Conservation (phyloP, 2,329 filamentous ascomycete species). For the Colletotrichum chlorophyti region DNA sequence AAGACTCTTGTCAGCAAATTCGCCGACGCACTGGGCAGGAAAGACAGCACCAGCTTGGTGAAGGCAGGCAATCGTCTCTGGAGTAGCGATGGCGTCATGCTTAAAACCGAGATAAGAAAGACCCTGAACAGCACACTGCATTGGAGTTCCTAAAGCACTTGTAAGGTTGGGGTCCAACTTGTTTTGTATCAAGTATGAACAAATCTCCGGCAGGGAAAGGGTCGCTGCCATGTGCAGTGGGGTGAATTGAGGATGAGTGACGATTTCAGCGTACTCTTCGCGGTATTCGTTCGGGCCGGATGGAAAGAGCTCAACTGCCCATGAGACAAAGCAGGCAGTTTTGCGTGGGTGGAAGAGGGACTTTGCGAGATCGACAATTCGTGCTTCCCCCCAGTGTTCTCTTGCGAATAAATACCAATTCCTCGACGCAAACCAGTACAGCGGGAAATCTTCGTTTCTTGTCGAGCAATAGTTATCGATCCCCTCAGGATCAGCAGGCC, state of each 20-base stretch:
- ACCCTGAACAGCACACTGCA: not conserved
- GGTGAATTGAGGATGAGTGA: too few relatives aligned
- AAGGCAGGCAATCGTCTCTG: too few relatives aligned
- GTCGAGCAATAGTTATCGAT: accelerated
- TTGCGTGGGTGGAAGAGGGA: not conserved
- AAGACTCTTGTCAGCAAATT: too few relatives aligned
- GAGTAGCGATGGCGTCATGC: too few relatives aligned
- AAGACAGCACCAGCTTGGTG: too few relatives aligned
- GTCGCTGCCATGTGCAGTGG: not conserved
- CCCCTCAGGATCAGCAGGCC: accelerated
- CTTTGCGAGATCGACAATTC: not conserved
- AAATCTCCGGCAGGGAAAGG: not conserved
- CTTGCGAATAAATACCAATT: not conserved
- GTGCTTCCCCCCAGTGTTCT: not conserved
- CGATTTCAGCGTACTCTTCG: too few relatives aligned
- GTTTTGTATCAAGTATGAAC: not conserved
- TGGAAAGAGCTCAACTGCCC: not conserved
- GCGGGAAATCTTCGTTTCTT: accelerated
- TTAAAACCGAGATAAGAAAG: too few relatives aligned
- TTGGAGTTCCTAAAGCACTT: not conserved
- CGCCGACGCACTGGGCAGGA: too few relatives aligned
- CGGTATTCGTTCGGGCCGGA: not conserved
- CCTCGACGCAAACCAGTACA: not conserved
- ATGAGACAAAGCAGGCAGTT: not conserved
- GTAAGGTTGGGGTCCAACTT: not conserved